phyloP scores from a whole-genome alignment of 768 basidiomycete genomes.

The Panaeolus papilionaceus region DNA sequence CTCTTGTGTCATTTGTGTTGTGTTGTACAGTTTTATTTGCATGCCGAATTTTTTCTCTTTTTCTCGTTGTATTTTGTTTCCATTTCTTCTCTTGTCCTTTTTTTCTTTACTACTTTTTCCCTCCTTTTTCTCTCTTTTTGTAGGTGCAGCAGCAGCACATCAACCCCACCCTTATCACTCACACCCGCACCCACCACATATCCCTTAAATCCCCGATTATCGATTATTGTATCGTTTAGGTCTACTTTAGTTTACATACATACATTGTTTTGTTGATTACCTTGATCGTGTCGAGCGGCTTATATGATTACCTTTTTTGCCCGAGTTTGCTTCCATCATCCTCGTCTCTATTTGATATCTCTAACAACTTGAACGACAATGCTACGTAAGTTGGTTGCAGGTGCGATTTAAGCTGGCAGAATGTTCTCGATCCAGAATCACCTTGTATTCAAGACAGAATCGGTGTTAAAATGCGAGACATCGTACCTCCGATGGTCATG shows the following conservation, averaged over 20 bases:
- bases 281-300: conserved; percentile 13
- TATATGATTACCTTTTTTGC: not conserved
- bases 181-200: not conserved
- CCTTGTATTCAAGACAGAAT: no score
- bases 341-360: not conserved
- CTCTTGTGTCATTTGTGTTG: conserved; percentile 12
- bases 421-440: no score
- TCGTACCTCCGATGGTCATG: no score
- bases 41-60: conserved; percentile 10
- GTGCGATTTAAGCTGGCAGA: no score
- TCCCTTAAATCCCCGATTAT: not conserved
- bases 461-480: no score
- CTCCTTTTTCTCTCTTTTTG: not conserved
- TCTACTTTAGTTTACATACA: conserved; percentile 11
- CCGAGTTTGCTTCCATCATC: not conserved
- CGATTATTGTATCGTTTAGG: conserved; percentile 15
- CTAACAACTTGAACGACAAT: not conserved
- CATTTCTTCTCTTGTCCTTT: not conserved
- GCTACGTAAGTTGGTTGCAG: no score
- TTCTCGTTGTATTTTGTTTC: not conserved
- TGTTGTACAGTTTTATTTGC: conserved; percentile 14
- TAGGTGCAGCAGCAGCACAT: conserved; percentile 5
- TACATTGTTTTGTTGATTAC: conserved; percentile 9
- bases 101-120: not conserved
- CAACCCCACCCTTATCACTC: not conserved